Evolutionary conservation across 176 grass and related monocot genomes (phyloP).

Genomic region (Eremochloa ophiuroides): DNA sequence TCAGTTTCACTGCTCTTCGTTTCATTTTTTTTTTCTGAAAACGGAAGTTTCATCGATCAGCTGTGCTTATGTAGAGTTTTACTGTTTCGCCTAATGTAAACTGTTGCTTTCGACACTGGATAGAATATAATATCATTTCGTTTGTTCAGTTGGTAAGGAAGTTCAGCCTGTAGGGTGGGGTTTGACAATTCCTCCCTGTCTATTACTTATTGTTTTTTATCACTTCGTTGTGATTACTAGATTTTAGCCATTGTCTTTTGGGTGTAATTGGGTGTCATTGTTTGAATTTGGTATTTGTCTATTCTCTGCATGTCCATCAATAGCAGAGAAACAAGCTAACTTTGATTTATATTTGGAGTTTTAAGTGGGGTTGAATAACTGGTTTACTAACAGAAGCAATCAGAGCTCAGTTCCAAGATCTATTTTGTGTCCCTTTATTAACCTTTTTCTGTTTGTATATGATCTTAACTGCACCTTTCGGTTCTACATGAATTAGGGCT

Average conservation of each 20-base stretch:
- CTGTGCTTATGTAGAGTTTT: constrained; percentile 1
- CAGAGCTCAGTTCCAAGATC: neutral
- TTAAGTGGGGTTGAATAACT: neutral
- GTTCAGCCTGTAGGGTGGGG: neutral
- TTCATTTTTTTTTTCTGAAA: neutral
- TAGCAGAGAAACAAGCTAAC: neutral
- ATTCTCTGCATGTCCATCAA: neutral
- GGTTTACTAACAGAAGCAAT: constrained; percentile 1
- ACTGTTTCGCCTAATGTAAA: neutral
- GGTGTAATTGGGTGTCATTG: neutral
- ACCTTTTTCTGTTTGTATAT: neutral
- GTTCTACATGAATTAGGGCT: constrained; percentile 35
- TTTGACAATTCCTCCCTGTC: neutral
- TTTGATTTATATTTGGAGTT: neutral
- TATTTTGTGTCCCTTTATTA: neutral
- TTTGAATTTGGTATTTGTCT: neutral
- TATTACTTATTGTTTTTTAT: neutral
- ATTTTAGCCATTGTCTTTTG: neutral
- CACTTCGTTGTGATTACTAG: neutral
- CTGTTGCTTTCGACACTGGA: neutral
- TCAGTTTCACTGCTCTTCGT: neutral
- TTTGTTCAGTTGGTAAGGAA: neutral
- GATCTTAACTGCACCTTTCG: constrained; percentile 14
- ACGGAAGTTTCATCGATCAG: neutral
- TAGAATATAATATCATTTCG: neutral